Base-by-base conservation (phyloP, 345 rosid species). In the Limnanthes douglasii region DNA sequence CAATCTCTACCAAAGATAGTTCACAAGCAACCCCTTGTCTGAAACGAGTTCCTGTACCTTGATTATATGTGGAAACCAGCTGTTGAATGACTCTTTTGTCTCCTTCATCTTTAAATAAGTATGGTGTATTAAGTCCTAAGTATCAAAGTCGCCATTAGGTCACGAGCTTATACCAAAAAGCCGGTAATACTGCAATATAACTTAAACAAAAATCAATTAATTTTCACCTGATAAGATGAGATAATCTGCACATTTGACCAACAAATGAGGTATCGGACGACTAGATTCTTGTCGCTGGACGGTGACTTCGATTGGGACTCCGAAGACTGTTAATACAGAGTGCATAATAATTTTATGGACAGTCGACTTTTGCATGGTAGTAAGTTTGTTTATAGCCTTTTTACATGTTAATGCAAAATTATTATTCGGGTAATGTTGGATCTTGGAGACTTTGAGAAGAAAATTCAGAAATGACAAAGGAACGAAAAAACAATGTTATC, bases 41-140 rank as follows among this genome's bases (percentile, higher is more conserved):
- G n/a, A 31, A 14, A 13, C 19, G 37, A 43, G 45, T 26, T 12
- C 24, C 28, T 19, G 1, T 62, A 83, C 97, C 90, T 69, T 65
- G 71, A 53, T 88, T 88, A 61, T 61, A 88, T 26, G 56, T 34
- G 25, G 90, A 68, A 51, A 88, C 78, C 61, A 88, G 59, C 38
- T 76, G 97, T 41, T 64, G 84, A 53, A 79, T 70, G 49, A 66
- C 60, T 66, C 51, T 69, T 46, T 56, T 68, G 51, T 83, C 78
- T 52, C 86, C 97, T 51, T 83, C 93, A 23, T 59, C 59, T 64
- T 83, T 88, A 50, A 88, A 83, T 75, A 83, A 44, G 61, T 48
- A 8, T 8, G 57, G 70, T 11, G 95, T 47, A 54, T 70, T 79
- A 21, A 88, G 61, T 41, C 95, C 97, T 88, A 51, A 18, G 52